Conservation (phyloP, 2,329 filamentous ascomycete species). For the Catunica adiposa region DNA sequence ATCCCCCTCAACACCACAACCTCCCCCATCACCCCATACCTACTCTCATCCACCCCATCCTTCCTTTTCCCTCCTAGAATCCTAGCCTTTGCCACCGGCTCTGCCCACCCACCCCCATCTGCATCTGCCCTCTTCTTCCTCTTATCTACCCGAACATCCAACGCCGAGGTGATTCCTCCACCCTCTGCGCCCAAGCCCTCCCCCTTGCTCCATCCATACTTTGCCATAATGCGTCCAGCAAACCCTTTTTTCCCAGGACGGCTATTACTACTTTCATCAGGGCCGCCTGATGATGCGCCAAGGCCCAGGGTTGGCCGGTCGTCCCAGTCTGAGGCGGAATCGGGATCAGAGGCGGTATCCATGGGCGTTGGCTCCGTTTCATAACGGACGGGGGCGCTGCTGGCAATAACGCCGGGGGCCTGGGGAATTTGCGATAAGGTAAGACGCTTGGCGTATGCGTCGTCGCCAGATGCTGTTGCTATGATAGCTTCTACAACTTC, state of each 20-base stretch:
- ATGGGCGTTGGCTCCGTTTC: slow-evolving; percentile 26
- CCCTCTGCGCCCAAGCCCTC: slow-evolving; percentile 69
- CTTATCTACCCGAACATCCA: slow-evolving; percentile 75
- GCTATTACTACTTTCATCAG: slow-evolving; percentile 31
- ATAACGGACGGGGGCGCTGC: slow-evolving; percentile 64
- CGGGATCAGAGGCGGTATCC: slow-evolving; percentile 11
- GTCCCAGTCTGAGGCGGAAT: slow-evolving; percentile 26
- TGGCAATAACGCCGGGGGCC: slow-evolving; percentile 30
- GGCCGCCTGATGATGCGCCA: slow-evolving; percentile 21
- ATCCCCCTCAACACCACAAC: slow-evolving; percentile 74
- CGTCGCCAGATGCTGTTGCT: slow-evolving; percentile 43
- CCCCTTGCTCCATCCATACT: slow-evolving; percentile 86
- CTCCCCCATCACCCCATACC: slow-evolving; percentile 58
- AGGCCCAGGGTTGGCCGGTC: slow-evolving; percentile 33
- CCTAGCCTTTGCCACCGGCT: slow-evolving; percentile 50
- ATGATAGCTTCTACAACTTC: slow-evolving; percentile 17
- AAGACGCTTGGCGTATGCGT: slow-evolving; percentile 48
- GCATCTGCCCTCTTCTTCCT: slow-evolving; percentile 62
- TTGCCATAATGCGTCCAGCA: slow-evolving; percentile 74
- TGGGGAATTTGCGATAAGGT: slow-evolving; percentile 34
- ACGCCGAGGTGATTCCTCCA: slow-evolving; percentile 68
- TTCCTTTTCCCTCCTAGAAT: slow-evolving; percentile 64
- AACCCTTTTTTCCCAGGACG: slow-evolving; percentile 71
- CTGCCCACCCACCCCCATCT: slow-evolving; percentile 62
- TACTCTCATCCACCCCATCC: slow-evolving; percentile 23